Percentiles rank a stretch among this genome's conserved stretches.
Conservation (phyloP, 1,284 basidiomycete species). For the Veloboletus limbatus region DNA sequence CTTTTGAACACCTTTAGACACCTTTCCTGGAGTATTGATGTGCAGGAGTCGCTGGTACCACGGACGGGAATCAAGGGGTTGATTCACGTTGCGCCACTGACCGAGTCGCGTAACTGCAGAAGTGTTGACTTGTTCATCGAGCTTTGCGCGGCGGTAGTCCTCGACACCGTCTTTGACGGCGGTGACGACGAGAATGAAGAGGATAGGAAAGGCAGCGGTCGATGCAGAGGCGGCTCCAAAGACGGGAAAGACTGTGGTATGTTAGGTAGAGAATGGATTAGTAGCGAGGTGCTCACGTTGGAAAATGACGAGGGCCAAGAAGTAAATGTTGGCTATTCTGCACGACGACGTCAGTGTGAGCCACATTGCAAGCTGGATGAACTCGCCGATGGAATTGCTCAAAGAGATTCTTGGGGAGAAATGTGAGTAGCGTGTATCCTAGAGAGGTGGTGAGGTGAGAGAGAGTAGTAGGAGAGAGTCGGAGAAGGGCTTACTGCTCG, state of each 20-base stretch:
- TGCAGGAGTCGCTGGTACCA: slow-evolving; percentile 74
- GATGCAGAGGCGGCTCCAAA: slow-evolving; percentile 88
- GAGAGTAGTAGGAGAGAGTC: neutral
- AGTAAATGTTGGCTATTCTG: slow-evolving; percentile 92
- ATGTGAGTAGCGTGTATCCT: slow-evolving; percentile 90
- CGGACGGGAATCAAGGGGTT: slow-evolving; percentile 72
- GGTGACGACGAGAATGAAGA: slow-evolving; percentile 86
- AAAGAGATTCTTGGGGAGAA: slow-evolving; percentile 90
- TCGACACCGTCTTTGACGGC: slow-evolving; percentile 95
- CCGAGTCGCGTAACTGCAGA: slow-evolving; percentile 85
- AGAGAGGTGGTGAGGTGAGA: slow-evolving; percentile 13
- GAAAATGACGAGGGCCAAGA: slow-evolving; percentile 79
- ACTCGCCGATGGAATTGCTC: slow-evolving; percentile 84
- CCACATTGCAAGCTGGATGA: too few species aligned
- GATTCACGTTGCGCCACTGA: slow-evolving; percentile 89
- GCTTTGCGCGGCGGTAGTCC: slow-evolving; percentile 82
- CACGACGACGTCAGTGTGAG: slow-evolving; percentile 1
- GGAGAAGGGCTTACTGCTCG: slow-evolving; percentile 67
- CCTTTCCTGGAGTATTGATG: slow-evolving; percentile 64
- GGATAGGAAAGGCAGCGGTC: slow-evolving; percentile 82
- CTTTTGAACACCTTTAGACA: slow-evolving; percentile 84
- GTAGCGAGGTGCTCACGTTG: slow-evolving; percentile 51
- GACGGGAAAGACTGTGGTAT: slow-evolving; percentile 70
- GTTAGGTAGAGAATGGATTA: slow-evolving; percentile 6
- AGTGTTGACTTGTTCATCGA: slow-evolving; percentile 93